phyloP scores from a whole-genome alignment of 2,329 filamentous ascomycete species.

The Ophiostoma triangulosporum region DNA sequence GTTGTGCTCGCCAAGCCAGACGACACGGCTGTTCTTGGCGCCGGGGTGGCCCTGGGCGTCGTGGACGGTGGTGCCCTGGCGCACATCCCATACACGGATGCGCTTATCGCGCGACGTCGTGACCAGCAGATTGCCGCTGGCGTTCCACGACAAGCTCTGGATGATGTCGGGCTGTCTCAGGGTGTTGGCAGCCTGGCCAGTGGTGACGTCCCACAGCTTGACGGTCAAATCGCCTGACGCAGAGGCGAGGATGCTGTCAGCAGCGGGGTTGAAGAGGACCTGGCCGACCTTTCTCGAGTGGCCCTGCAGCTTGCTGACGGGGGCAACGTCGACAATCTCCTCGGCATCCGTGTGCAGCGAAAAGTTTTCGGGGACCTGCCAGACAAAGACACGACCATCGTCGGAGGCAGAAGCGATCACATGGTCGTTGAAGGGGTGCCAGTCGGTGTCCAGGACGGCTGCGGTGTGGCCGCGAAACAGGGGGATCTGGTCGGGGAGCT shows the following conservation, averaged over 20 bases:
- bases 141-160: conserved; percentile 92
- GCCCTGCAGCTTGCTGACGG: conserved; percentile 67
- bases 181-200: conserved; percentile 58
- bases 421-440: conserved; percentile 93
- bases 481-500: conserved; percentile 82
- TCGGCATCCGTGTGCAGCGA: conserved; percentile 74
- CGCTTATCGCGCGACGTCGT: conserved; percentile 98
- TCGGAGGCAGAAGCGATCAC: conserved; percentile 89
- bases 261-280: conserved; percentile 92
- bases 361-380: conserved; percentile 85
- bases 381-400: conserved; percentile 93
- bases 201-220: conserved; percentile 89
- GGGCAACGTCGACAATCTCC: conserved; percentile 67
- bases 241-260: conserved; percentile 88
- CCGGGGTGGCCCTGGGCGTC: conserved; percentile 77
- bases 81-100: conserved; percentile 90
- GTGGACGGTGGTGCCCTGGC: conserved; percentile 77
- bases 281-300: conserved; percentile 96
- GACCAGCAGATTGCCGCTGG: conserved; percentile 69
- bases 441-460: conserved; percentile 92
- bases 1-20: conserved; percentile 97
- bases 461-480: conserved; percentile 94
- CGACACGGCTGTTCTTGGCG: conserved; percentile 92
- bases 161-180: conserved; percentile 86
- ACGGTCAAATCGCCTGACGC: conserved; percentile 89